Percentiles rank a stretch among this genome's conserved stretches.
Conservation (phyloP, 2,329 filamentous ascomycete species). For the Sporothrix euskadiensis region DNA sequence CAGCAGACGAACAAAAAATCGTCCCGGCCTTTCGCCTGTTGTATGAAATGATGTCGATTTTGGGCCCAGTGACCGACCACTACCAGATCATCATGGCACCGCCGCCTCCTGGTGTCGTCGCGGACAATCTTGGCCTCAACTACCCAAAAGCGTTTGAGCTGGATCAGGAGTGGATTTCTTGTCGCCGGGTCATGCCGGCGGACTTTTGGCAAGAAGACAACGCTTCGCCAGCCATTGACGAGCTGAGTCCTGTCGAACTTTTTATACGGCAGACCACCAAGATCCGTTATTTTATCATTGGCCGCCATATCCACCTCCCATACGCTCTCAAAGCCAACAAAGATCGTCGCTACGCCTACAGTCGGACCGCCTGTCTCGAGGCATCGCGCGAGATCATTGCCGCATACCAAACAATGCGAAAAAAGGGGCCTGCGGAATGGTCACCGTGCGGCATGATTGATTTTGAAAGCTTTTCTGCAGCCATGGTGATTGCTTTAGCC, state of each 20-base stretch:
- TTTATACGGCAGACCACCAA: slow-evolving; percentile 24
- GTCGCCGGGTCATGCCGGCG: slow-evolving; percentile 15
- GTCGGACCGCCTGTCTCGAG: slow-evolving; percentile 10
- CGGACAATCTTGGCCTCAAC: slow-evolving; percentile 23
- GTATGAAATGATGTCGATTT: slow-evolving; percentile 33
- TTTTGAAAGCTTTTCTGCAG: slow-evolving; percentile 19
- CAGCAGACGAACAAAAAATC: background rate
- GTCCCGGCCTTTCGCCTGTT: background rate
- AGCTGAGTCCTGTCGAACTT: background rate
- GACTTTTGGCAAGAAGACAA: slow-evolving; percentile 24
- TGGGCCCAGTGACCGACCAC: slow-evolving; percentile 15
- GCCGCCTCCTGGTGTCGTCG: background rate
- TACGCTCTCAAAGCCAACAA: slow-evolving; percentile 12
- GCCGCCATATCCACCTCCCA: slow-evolving; percentile 29
- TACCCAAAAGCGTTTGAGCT: slow-evolving; percentile 45
- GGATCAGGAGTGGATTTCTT: slow-evolving; percentile 43
- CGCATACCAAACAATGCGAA: background rate
- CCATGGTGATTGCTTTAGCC: slow-evolving; percentile 16
- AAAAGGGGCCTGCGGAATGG: background rate
- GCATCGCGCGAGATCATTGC: slow-evolving; percentile 1
- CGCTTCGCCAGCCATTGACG: background rate
- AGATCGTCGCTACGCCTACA: background rate
- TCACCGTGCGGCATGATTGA: slow-evolving; percentile 17
- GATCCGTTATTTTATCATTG: slow-evolving; percentile 21
- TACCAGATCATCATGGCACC: slow-evolving; percentile 17